Conservation (phyloP, 306 rosid genomes). For the Quercus bicolor region DNA sequence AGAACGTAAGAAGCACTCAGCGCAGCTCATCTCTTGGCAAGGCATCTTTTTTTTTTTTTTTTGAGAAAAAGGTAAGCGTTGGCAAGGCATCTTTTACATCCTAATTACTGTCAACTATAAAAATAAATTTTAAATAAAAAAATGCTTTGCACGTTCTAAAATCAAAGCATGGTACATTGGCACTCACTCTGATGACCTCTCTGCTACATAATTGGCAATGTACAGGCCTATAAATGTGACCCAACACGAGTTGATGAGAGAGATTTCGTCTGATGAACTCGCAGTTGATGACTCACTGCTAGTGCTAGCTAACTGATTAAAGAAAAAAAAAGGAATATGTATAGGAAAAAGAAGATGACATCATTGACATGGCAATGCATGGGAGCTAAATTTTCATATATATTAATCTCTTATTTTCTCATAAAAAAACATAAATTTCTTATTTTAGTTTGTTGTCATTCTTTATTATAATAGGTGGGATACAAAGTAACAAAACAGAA, state of each 20-base stretch:
- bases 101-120: not conserved
- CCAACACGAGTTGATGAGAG: constrained; percentile 81
- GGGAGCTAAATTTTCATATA: too few relatives aligned
- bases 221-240: constrained; percentile 90
- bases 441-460: too few relatives aligned
- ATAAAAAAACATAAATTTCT: too few relatives aligned
- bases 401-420: too few relatives aligned
- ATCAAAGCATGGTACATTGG: constrained; percentile 10
- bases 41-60: too few relatives aligned
- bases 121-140: not conserved
- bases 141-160: not conserved
- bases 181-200: constrained; percentile 85
- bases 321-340: not conserved
- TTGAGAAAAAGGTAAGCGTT: too few relatives aligned
- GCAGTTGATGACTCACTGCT: constrained; percentile 66
- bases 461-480: too few relatives aligned
- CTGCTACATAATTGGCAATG: constrained; percentile 88
- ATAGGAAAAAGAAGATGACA: not conserved
- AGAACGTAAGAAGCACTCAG: constrained; percentile 1
- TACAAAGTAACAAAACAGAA: too few relatives aligned
- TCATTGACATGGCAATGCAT: too few relatives aligned
- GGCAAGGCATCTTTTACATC: not conserved
- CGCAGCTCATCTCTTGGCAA: not conserved
- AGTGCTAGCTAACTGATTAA: constrained; percentile 55
- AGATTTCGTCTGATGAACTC: constrained; percentile 77